phyloP scores from a whole-genome alignment of 2,329 filamentous ascomycete species.

The Alternaria sp. region DNA sequence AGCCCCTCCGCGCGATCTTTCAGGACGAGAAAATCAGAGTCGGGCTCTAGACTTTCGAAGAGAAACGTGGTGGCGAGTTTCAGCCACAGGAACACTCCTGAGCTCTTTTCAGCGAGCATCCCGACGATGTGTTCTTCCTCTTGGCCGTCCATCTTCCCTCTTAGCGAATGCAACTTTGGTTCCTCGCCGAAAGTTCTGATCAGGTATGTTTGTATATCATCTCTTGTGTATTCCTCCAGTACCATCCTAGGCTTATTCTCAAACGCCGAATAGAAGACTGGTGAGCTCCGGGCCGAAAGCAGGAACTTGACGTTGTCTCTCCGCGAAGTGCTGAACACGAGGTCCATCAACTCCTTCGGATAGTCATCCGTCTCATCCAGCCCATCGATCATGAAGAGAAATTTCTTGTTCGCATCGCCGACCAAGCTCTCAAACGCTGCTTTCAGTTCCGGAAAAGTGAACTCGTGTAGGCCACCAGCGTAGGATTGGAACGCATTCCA shows the following conservation, averaged over 20 bases:
- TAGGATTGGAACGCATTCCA: slow-evolving; percentile 39
- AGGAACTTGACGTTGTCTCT: slow-evolving; percentile 42
- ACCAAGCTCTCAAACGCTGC: slow-evolving; percentile 35
- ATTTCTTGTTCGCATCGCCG: slow-evolving; percentile 37
- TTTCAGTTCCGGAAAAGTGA: slow-evolving; percentile 29
- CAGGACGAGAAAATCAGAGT: slow-evolving; percentile 30
- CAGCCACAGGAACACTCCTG: slow-evolving; percentile 38
- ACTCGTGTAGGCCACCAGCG: slow-evolving; percentile 31
- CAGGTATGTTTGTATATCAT: slow-evolving; percentile 29
- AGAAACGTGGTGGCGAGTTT: slow-evolving; percentile 30
- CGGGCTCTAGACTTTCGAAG: slow-evolving; percentile 25
- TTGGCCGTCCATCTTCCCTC: slow-evolving; percentile 25
- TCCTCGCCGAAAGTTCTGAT: slow-evolving; percentile 6
- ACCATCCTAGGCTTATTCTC: slow-evolving; percentile 27
- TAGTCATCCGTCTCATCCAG: slow-evolving; percentile 39
- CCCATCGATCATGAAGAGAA: slow-evolving; percentile 42
- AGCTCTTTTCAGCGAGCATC: slow-evolving; percentile 30
- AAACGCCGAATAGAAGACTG: slow-evolving; percentile 30
- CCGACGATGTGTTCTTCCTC: slow-evolving; percentile 29
- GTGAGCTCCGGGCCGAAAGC: slow-evolving; percentile 35
- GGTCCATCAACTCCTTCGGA: slow-evolving; percentile 26
- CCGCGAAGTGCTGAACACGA: slow-evolving; percentile 22
- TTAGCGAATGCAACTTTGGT: slow-evolving; percentile 24
- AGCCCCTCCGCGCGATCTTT: slow-evolving; percentile 32
- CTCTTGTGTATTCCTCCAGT: slow-evolving; percentile 28